Conservation (phyloP, 495 filamentous ascomycete species). For the Xylaria longipes region DNA sequence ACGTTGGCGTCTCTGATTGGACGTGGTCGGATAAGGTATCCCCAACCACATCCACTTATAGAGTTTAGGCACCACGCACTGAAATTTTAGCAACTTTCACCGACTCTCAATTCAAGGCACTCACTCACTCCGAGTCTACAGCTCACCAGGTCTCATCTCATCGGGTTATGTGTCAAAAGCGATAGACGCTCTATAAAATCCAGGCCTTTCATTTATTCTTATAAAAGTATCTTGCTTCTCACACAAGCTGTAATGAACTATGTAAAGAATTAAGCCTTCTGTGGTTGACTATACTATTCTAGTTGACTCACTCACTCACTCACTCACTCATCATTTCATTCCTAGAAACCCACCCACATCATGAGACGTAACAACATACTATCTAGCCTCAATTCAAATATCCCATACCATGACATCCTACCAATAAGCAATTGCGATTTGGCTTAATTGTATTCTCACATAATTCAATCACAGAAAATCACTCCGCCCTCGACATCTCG, state of each 20-base stretch:
- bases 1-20: conserved; percentile 23
- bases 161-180: neutral
- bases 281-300: neutral
- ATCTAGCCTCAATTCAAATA: too few relatives aligned
- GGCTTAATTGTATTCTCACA: too few relatives aligned
- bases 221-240: neutral
- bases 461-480: too few relatives aligned
- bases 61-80: conserved; percentile 2
- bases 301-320: neutral
- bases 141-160: neutral
- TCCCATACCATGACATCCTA: too few relatives aligned
- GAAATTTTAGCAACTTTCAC: conserved; percentile 1
- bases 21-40: neutral
- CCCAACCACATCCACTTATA: conserved; percentile 14
- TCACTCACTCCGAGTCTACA: neutral
- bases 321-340: too few relatives aligned
- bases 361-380: neutral
- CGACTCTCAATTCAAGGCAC: neutral
- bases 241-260: neutral
- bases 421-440: too few relatives aligned
- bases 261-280: neutral
- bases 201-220: neutral
- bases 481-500: too few relatives aligned
- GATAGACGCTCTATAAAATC: neutral
- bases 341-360: neutral